These are phyloP conservation scores for Sporisorium iseilematis-ciliati DNA, from an alignment of 1,284 basidiomycete genomes.

Conservation along the genomic window DNA sequence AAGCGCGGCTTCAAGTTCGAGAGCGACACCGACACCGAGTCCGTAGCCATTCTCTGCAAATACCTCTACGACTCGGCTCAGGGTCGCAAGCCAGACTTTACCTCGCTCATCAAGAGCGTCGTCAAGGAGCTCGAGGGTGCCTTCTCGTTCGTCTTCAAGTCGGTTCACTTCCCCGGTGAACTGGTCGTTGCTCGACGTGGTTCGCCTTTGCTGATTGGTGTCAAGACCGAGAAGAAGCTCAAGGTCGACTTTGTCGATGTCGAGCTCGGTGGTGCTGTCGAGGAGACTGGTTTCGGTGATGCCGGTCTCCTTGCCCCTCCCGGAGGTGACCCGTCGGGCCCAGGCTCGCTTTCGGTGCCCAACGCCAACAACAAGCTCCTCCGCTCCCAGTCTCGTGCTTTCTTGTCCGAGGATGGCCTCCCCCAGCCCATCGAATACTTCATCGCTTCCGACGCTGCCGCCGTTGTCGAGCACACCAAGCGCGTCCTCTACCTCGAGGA, in stretches of 20 bases:
- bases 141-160: constrained; percentile 99
- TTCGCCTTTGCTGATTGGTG: constrained; percentile 95
- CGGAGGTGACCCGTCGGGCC: constrained; percentile 63
- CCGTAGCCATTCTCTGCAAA: constrained; percentile 94
- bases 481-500: constrained; percentile 98
- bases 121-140: constrained; percentile 99
- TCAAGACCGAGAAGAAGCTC: constrained; percentile 99
- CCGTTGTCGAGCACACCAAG: constrained; percentile 99
- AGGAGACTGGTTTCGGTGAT: constrained; percentile 54
- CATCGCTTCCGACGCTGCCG: constrained; percentile 95
- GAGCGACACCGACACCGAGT: constrained; percentile 98
- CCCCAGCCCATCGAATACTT: constrained; percentile 99
- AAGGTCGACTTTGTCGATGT: constrained; percentile 99
- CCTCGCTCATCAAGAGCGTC: constrained; percentile 91
- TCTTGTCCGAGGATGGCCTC: constrained; percentile 97
- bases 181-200: constrained; percentile 95
- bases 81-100: constrained; percentile 89
- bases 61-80: constrained; percentile 96
- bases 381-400: constrained; percentile 95
- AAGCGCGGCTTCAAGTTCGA: constrained; percentile 95
- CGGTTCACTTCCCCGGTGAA: constrained; percentile 93
- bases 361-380: constrained; percentile 78
- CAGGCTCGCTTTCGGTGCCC: constrained; percentile 66
- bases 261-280: constrained; percentile 73
- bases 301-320: constrained; percentile 79